Evolutionary conservation across 78 protist genomes (phyloP).

Genomic region (Blattamonas nauphoetae): DNA sequence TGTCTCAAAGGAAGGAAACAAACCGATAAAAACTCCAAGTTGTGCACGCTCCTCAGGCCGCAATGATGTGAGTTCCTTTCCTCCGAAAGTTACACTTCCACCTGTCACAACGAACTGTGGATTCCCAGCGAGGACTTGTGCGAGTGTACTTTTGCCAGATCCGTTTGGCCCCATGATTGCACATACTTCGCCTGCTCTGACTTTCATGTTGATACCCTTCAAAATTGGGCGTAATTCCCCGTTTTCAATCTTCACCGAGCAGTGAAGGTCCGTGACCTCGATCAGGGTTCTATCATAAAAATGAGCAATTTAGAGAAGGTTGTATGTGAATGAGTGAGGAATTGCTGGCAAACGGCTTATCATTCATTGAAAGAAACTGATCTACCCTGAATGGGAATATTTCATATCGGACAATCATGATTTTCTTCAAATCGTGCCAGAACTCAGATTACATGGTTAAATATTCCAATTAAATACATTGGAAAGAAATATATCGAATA

Average conservation of each 20-base stretch:
- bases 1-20: not conserved
- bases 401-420: too few relatives aligned
- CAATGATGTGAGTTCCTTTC: not conserved
- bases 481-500: too few relatives aligned
- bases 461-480: too few relatives aligned
- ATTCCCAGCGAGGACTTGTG: slow-evolving; percentile 9
- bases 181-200: slow-evolving; percentile 32
- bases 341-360: too few relatives aligned
- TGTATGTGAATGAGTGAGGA: too few relatives aligned
- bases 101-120: not conserved
- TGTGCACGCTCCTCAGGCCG: slow-evolving; percentile 32
- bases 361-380: too few relatives aligned
- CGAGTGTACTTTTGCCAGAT: slow-evolving; percentile 29
- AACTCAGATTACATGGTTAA: too few relatives aligned
- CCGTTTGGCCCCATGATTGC: slow-evolving; percentile 46
- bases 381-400: too few relatives aligned
- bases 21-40: slow-evolving; percentile 26
- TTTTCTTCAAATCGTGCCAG: too few relatives aligned
- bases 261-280: not conserved
- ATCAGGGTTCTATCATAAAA: not conserved
- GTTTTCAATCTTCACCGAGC: not conserved
- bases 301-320: not conserved
- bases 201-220: slow-evolving; percentile 16
- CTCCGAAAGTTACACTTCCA: not conserved
- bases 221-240: slow-evolving; percentile 6